phyloP scores from a whole-genome alignment of 345 rosid genomes.

The Camelina laxa region DNA sequence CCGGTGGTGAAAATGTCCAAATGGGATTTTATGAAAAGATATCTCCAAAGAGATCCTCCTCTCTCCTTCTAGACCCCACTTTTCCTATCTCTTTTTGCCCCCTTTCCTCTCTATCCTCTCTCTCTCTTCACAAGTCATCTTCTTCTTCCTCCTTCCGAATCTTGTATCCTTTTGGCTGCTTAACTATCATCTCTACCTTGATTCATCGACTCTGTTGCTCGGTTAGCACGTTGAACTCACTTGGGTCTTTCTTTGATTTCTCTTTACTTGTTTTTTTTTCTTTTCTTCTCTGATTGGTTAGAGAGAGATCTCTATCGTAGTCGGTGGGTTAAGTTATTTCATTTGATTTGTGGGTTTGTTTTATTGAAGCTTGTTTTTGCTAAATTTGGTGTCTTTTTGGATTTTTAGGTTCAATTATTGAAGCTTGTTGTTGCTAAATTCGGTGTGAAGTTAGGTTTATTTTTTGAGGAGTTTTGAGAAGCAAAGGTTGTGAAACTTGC shows the following conservation, averaged over 20 bases:
- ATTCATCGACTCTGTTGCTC: neutral
- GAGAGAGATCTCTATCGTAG: constrained; percentile 22
- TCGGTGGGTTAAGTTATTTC: neutral
- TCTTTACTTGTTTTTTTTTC: neutral
- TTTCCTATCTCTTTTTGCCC: constrained; percentile 35
- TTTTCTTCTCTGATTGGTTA: constrained; percentile 13
- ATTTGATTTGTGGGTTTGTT: constrained; percentile 1
- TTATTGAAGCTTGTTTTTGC: neutral
- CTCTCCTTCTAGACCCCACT: constrained; percentile 44
- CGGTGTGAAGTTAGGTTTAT: constrained; percentile 15
- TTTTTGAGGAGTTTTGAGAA: constrained; percentile 14
- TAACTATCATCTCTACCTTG: constrained; percentile 10
- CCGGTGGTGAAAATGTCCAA: constrained; percentile 15
- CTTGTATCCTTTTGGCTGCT: constrained; percentile 17
- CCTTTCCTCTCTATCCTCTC: constrained; percentile 21
- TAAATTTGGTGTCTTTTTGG: neutral
- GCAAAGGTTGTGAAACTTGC: neutral
- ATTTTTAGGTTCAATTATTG: neutral
- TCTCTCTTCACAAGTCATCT: constrained; percentile 27
- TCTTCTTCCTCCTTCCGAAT: constrained; percentile 14
- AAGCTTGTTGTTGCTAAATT: neutral
- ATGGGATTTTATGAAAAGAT: neutral
- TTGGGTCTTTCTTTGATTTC: neutral
- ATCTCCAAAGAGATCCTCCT: constrained; percentile 33
- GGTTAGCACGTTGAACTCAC: neutral